Conservation (phyloP, 2,329 filamentous ascomycete genomes). For the Fusarium pseudoanthophilum region DNA sequence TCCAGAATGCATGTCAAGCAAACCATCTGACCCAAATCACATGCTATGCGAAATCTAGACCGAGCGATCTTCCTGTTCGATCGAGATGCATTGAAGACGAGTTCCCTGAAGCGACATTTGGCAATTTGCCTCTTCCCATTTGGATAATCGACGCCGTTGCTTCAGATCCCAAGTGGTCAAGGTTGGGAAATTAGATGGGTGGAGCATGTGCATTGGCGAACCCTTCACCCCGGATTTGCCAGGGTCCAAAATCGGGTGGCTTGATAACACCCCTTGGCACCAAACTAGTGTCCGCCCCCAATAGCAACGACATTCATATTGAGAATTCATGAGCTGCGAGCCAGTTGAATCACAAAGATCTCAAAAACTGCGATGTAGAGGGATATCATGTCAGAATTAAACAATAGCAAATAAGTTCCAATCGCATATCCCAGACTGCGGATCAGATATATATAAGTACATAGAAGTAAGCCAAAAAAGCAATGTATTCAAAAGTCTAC, state of each 20-base stretch:
- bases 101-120: conserved; percentile 15
- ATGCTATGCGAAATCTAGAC: not conserved
- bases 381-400: not conserved
- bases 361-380: not conserved
- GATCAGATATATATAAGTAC: conserved; percentile 59
- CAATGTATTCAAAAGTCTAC: conserved; percentile 51
- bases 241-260: conserved; percentile 10
- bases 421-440: conserved; percentile 43
- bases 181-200: conserved; percentile 38
- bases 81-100: not conserved
- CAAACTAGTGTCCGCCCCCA: not conserved
- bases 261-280: conserved; percentile 10
- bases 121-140: conserved; percentile 19
- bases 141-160: conserved; percentile 1
- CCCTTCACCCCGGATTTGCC: conserved; percentile 37
- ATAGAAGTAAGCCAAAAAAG: conserved; percentile 38
- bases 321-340: not conserved
- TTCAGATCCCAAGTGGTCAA: conserved; percentile 5
- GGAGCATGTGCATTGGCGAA: conserved; percentile 7
- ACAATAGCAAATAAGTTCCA: conserved; percentile 10
- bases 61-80: not conserved
- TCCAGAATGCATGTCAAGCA: not conserved
- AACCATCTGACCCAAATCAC: conserved; percentile 8
- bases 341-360: not conserved
- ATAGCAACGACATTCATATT: not conserved